Conservation (phyloP, 371 early-diverging fungal genomes). For the Mortierella sp. region DNA sequence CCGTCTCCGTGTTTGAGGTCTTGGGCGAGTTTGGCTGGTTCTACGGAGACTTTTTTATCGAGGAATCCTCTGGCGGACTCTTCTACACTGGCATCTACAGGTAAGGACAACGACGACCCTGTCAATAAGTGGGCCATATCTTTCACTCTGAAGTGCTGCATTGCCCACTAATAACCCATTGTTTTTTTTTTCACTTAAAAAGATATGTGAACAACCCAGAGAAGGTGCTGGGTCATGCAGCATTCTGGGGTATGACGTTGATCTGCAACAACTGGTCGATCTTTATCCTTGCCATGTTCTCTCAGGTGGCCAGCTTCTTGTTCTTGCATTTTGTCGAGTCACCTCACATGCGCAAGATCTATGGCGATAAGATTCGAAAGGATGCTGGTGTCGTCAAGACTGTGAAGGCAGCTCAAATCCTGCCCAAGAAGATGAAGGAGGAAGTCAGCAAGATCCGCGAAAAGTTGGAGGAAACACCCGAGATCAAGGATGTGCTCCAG, state of each 20-base stretch:
- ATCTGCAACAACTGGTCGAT: constrained; percentile 82
- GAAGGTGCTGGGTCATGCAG: constrained; percentile 87
- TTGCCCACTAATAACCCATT: no score
- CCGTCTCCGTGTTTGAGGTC: constrained; percentile 87
- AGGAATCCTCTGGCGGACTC: constrained; percentile 69
- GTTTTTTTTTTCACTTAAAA: not conserved
- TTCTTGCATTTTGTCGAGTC: constrained; percentile 86
- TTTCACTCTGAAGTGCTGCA: no score
- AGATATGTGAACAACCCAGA: constrained; percentile 91
- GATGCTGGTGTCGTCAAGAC: constrained; percentile 81
- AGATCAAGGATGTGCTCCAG: constrained; percentile 64
- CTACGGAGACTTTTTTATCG: constrained; percentile 88
- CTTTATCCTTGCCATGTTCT: constrained; percentile 81
- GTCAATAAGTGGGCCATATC: no score
- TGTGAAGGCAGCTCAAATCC: constrained; percentile 54
- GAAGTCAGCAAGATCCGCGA: constrained; percentile 54
- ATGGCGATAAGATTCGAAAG: constrained; percentile 80
- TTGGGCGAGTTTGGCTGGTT: constrained; percentile 94
- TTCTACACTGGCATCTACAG: constrained; percentile 89
- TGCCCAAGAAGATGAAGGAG: constrained; percentile 60
- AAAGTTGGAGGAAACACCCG: constrained; percentile 39
- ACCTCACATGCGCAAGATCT: constrained; percentile 76
- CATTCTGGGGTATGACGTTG: constrained; percentile 90
- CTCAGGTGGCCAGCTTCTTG: constrained; percentile 79
- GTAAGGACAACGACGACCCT: constrained; percentile 42